Evolutionary conservation across 2,329 filamentous ascomycete genomes (phyloP).

Genomic region (Chaetomium olivaceum): DNA sequence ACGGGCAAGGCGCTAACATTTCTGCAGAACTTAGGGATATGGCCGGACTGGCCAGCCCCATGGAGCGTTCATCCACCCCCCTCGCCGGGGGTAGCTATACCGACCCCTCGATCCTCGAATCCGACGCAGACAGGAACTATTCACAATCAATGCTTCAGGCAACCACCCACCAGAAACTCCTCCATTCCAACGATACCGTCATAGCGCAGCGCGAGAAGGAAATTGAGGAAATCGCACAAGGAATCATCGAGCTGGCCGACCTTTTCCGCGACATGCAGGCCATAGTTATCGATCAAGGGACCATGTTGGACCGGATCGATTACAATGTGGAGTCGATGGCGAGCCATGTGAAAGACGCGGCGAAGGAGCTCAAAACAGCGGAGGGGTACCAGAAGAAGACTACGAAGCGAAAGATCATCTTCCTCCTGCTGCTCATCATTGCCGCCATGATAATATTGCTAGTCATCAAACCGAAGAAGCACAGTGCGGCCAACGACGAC

Average conservation of each 20-base stretch:
- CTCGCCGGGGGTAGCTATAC: constrained; percentile 54
- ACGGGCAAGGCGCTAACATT: constrained; percentile 29
- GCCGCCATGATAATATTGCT: constrained; percentile 84
- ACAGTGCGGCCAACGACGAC: constrained; percentile 23
- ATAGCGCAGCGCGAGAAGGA: constrained; percentile 93
- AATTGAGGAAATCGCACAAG: constrained; percentile 96
- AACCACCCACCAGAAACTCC: constrained; percentile 65
- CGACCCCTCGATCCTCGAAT: constrained; percentile 87
- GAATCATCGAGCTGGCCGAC: constrained; percentile 94
- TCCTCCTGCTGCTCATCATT: constrained; percentile 82
- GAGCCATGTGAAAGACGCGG: constrained; percentile 87
- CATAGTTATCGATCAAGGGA: constrained; percentile 93
- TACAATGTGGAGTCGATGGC: constrained; percentile 97
- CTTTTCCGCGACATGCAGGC: constrained; percentile 94
- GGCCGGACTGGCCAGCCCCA: constrained; percentile 54
- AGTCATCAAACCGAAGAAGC: constrained; percentile 72
- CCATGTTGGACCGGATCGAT: constrained; percentile 90
- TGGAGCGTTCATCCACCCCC: constrained; percentile 56
- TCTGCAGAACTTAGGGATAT: constrained; percentile 70
- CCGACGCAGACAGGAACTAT: constrained; percentile 88
- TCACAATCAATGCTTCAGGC: constrained; percentile 87
- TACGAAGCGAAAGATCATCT: constrained; percentile 88
- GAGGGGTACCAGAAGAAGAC: constrained; percentile 85
- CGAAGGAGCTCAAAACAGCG: constrained; percentile 86
- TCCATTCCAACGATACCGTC: constrained; percentile 75